Percentiles rank a stretch among this genome's conserved stretches.
Conservation (phyloP, 1,284 basidiomycete genomes). For the Somion occarium region DNA sequence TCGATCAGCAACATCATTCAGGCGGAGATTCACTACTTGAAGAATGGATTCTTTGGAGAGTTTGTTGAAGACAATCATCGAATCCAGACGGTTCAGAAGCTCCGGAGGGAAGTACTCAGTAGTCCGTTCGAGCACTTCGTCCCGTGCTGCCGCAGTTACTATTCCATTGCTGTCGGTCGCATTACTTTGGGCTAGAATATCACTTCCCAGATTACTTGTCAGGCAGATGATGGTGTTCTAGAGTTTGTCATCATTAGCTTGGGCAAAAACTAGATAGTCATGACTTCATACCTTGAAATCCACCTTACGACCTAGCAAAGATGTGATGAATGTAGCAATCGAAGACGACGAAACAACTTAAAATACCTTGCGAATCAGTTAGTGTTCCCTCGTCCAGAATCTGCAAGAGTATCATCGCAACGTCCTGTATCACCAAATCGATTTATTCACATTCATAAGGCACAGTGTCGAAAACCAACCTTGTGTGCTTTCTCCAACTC, state of each 20-base stretch:
- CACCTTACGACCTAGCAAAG: conserved; percentile 41
- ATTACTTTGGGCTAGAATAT: conserved; percentile 70
- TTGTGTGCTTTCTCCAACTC: conserved; percentile 93
- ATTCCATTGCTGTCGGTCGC: conserved; percentile 64
- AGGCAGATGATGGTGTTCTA: conserved; percentile 80
- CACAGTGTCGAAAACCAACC: conserved; percentile 25
- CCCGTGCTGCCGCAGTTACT: conserved; percentile 59
- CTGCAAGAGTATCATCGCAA: conserved; percentile 88
- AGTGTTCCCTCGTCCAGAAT: conserved; percentile 89
- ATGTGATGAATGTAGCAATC: background rate
- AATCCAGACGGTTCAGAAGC: conserved; percentile 85
- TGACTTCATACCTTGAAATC: conserved; percentile 65
- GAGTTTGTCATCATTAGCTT: conserved; percentile 12
- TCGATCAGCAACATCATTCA: conserved; percentile 69
- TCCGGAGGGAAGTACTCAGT: conserved; percentile 86
- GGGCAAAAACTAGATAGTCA: background rate
- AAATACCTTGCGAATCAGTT: conserved; percentile 76
- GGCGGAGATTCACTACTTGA: conserved; percentile 72
- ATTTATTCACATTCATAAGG: background rate
- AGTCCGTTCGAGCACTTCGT: conserved; percentile 74
- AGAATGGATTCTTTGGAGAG: conserved; percentile 71
- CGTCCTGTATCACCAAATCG: conserved; percentile 61
- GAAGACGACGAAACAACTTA: background rate
- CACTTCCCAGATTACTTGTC: conserved; percentile 49
- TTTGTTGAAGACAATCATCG: conserved; percentile 88